Evolutionary conservation across 306 rosid genomes (phyloP).

Genomic region (Corylus americana): DNA sequence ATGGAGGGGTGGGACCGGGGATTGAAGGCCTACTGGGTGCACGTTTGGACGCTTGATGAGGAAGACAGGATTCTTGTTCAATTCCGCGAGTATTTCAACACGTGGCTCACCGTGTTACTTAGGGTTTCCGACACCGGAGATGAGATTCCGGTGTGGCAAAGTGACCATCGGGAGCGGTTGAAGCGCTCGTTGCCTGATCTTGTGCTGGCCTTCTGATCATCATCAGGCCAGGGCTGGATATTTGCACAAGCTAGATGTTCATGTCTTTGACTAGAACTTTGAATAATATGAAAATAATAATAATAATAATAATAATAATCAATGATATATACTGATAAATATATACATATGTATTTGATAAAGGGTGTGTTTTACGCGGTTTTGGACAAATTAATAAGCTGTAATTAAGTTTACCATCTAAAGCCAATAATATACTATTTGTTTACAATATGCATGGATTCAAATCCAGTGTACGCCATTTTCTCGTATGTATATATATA

Average conservation of each 20-base stretch:
- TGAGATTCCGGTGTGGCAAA: conserved; percentile 26
- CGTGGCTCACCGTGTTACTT: conserved; percentile 31
- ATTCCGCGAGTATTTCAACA: conserved; percentile 29
- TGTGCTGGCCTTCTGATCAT: conserved; percentile 22
- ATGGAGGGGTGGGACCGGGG: conserved; percentile 29
- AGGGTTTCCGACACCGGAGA: background rate
- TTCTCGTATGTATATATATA: too few species aligned
- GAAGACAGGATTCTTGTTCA: conserved; percentile 23
- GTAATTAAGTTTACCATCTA: too few species aligned
- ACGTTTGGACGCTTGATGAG: conserved; percentile 33
- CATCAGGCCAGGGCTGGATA: background rate
- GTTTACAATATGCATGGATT: background rate
- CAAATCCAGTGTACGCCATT: background rate
- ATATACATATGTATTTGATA: too few species aligned
- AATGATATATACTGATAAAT: background rate
- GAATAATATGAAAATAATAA: background rate
- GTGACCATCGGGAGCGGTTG: conserved; percentile 18
- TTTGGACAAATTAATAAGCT: too few species aligned
- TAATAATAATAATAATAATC: background rate
- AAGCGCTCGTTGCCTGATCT: conserved; percentile 32
- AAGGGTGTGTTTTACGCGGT: too few species aligned
- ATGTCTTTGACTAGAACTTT: background rate
- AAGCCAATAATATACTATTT: too few species aligned
- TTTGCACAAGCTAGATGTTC: background rate
- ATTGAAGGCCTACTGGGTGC: conserved; percentile 30